A percentile compares a stretch with the other conserved stretches of the same genome.
Conservation (phyloP, 1,139 yeast species). For the Yamadazyma epiphylla region DNA sequence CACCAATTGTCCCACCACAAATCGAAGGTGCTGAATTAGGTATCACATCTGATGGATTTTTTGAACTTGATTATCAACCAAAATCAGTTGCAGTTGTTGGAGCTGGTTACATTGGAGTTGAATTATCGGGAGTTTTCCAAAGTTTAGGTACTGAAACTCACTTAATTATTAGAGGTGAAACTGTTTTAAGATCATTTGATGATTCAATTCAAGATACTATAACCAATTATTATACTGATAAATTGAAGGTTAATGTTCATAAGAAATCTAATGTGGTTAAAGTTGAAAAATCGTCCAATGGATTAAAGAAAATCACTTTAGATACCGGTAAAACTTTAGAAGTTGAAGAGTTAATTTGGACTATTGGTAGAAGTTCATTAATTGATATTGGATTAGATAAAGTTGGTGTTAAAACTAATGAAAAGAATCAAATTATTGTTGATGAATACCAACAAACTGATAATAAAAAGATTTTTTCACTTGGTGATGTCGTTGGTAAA, state of each 20-base stretch:
- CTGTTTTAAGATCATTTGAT: conserved; percentile 86
- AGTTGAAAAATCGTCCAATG: conserved; percentile 58
- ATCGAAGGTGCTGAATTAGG: conserved; percentile 84
- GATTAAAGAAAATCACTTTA: conserved; percentile 59
- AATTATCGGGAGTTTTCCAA: conserved; percentile 89
- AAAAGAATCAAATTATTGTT: conserved; percentile 56
- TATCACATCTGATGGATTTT: conserved; percentile 88
- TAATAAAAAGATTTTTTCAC: conserved; percentile 68
- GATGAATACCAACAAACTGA: conserved; percentile 87
- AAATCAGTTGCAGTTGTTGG: conserved; percentile 92
- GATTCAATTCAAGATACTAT: conserved; percentile 72
- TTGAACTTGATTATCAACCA: conserved; percentile 76
- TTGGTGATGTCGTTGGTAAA: conserved; percentile 92
- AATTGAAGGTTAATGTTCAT: conserved; percentile 73
- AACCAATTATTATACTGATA: conserved; percentile 73
- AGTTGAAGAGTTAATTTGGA: conserved; percentile 88
- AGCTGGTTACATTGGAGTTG: conserved; percentile 97
- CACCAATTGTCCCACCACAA: conserved; percentile 64
- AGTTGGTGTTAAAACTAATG: conserved; percentile 65
- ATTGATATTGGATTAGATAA: conserved; percentile 72
- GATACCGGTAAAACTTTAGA: conserved; percentile 52
- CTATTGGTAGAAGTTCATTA: conserved; percentile 83
- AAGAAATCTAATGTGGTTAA: conserved; percentile 58
- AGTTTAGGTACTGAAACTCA: conserved; percentile 87
- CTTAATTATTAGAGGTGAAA: conserved; percentile 84